Evolutionary conservation across 345 rosid genomes (phyloP).

Genomic region (Citrus australasica): DNA sequence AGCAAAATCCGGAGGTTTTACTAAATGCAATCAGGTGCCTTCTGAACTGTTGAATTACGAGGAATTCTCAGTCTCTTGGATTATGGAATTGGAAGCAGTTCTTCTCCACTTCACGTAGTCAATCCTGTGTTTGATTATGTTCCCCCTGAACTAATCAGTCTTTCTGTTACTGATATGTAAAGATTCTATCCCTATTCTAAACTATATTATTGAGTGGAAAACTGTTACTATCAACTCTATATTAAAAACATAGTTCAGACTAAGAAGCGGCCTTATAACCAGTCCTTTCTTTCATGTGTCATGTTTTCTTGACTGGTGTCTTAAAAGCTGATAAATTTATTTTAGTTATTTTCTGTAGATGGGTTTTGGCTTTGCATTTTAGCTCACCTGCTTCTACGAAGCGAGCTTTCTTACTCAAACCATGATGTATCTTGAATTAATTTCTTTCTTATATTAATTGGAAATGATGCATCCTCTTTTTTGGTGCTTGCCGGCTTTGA

Average conservation of each 20-base stretch:
- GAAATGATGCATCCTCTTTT: no score
- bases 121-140: slow-evolving; percentile 45
- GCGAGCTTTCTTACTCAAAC: neutral
- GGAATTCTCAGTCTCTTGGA: slow-evolving; percentile 44
- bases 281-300: neutral
- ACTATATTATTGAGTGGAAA: neutral
- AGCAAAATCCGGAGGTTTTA: slow-evolving; percentile 35
- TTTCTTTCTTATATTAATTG: neutral
- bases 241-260: neutral
- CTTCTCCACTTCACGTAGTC: slow-evolving; percentile 40
- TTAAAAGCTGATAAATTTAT: neutral
- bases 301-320: neutral
- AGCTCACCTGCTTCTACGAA: neutral
- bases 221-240: neutral
- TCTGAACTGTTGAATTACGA: slow-evolving; percentile 36
- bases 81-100: slow-evolving; percentile 23
- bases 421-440: neutral
- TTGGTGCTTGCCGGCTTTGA: no score
- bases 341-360: neutral
- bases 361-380: no score
- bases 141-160: slow-evolving; percentile 37
- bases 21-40: slow-evolving; percentile 39
- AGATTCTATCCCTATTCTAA: neutral
- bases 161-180: slow-evolving; percentile 36
- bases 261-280: neutral